Conservation (phyloP, 2,329 filamentous ascomycete species). For the Arachnopeziza araneosa region DNA sequence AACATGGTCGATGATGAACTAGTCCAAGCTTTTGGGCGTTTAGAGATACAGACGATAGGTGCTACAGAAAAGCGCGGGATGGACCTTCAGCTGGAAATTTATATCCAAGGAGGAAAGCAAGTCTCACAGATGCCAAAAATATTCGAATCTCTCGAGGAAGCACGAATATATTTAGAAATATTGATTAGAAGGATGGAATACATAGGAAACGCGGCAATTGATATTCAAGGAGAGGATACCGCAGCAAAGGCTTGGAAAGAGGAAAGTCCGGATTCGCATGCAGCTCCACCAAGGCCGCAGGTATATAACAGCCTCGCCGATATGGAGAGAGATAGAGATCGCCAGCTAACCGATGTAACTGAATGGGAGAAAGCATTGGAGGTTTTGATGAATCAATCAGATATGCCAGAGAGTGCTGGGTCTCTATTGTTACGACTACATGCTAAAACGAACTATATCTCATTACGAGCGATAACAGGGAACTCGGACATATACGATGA, state of each 20-base stretch:
- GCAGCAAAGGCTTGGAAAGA: background rate
- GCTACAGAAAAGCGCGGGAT: conserved; percentile 23
- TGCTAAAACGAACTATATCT: background rate
- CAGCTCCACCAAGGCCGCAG: background rate
- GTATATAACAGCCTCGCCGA: background rate
- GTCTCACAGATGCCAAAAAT: conserved; percentile 4
- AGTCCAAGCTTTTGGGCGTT: conserved; percentile 52
- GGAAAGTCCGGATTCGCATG: background rate
- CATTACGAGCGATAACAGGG: background rate
- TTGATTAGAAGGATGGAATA: conserved; percentile 9
- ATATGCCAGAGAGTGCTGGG: conserved; percentile 1
- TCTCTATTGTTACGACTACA: conserved; percentile 1
- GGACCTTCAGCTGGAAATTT: background rate
- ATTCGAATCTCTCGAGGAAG: conserved; percentile 7
- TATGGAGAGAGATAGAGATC: background rate
- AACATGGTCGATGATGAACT: conserved; percentile 46
- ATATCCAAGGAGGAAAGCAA: background rate
- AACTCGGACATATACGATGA: background rate
- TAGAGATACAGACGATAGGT: conserved; percentile 56
- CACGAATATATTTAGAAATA: conserved; percentile 10
- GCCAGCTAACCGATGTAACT: conserved; percentile 1
- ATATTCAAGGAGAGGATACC: background rate
- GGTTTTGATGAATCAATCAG: background rate
- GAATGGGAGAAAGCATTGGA: conserved; percentile 6
- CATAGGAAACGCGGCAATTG: background rate